Conservation (phyloP, 1,284 basidiomycete species). For the Melanopsichium pennsylvanicum region DNA sequence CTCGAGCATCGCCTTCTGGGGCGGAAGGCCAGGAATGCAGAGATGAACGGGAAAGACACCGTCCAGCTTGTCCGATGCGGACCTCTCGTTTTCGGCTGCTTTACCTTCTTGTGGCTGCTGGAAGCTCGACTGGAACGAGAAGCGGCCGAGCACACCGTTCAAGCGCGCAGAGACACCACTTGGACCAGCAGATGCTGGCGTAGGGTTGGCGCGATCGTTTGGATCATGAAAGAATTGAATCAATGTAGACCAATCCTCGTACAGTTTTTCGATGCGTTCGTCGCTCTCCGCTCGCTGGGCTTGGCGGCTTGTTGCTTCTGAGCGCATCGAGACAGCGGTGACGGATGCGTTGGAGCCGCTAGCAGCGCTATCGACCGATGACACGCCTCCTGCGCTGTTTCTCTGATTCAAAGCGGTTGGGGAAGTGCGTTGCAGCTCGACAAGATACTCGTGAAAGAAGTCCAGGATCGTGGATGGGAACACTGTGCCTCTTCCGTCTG, state of each 20-base stretch:
- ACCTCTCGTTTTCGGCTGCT: conserved; percentile 1
- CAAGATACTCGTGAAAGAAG: conserved; percentile 88
- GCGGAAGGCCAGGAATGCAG: conserved; percentile 51
- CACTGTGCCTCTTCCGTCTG: conserved; percentile 75
- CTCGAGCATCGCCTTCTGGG: conserved; percentile 14
- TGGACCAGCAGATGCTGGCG: conserved; percentile 1
- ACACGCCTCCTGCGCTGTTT: not conserved
- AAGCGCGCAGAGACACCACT: conserved; percentile 12
- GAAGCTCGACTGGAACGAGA: conserved; percentile 44
- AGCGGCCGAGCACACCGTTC: conserved; percentile 23
- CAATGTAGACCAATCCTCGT: conserved; percentile 60
- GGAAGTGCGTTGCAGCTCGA: conserved; percentile 75
- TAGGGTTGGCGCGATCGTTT: not conserved
- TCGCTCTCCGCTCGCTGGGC: conserved; percentile 51
- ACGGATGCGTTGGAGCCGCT: conserved; percentile 37
- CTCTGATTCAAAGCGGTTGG: conserved; percentile 4
- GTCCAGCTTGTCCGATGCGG: conserved; percentile 18
- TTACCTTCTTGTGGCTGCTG: conserved; percentile 29
- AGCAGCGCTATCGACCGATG: conserved; percentile 23
- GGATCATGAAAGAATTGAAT: conserved; percentile 39
- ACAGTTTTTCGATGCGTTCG: conserved; percentile 61
- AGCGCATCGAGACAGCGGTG: conserved; percentile 33
- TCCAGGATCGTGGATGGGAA: conserved; percentile 94
- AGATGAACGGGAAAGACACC: conserved; percentile 45
- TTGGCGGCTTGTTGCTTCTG: conserved; percentile 11